Conservation (phyloP, 2,329 filamentous ascomycete species). For the Macrophomina phaseolina region DNA sequence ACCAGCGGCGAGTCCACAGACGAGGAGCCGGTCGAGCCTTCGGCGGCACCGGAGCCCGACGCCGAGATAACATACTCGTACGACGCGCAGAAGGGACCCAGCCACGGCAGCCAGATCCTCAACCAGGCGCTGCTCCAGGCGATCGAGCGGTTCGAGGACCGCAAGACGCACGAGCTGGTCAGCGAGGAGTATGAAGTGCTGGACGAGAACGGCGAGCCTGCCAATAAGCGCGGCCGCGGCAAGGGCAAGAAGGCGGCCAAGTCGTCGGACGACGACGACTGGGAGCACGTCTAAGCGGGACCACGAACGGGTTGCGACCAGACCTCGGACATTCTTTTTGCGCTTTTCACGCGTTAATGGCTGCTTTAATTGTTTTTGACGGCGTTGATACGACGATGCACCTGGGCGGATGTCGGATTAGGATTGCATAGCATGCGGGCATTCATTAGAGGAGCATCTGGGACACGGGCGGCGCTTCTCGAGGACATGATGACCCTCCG, state of each 20-base stretch:
- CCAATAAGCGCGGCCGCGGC: slow-evolving; percentile 33
- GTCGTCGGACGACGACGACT: slow-evolving; percentile 46
- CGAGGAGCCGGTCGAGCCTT: slow-evolving; percentile 51
- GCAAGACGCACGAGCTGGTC: slow-evolving; percentile 65
- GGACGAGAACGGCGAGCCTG: slow-evolving; percentile 49
- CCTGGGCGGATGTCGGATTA: slow-evolving; percentile 5
- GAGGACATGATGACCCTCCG: slow-evolving; percentile 28
- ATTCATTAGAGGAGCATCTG: slow-evolving; percentile 30
- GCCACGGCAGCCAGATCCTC: slow-evolving; percentile 62
- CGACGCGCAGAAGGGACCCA: slow-evolving; percentile 57
- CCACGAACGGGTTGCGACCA: slow-evolving; percentile 6
- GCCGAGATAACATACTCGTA: slow-evolving; percentile 61
- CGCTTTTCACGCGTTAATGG: slow-evolving; percentile 15
- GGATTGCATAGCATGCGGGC: slow-evolving; percentile 21
- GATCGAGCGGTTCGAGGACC: slow-evolving; percentile 64
- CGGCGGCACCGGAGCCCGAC: slow-evolving; percentile 52
- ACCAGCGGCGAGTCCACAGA: slow-evolving; percentile 51
- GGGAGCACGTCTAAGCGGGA: slow-evolving; percentile 46
- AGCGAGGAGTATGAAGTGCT: slow-evolving; percentile 65
- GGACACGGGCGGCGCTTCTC: slow-evolving; percentile 27
- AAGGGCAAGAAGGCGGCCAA: slow-evolving; percentile 37
- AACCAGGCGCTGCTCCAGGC: slow-evolving; percentile 62
- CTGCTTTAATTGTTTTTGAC: background rate
- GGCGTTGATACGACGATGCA: slow-evolving; percentile 9
- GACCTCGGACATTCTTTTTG: slow-evolving; percentile 23